phyloP scores from a whole-genome alignment of 2,329 filamentous ascomycete species.

The Fusarium neocosmosporiellum region DNA sequence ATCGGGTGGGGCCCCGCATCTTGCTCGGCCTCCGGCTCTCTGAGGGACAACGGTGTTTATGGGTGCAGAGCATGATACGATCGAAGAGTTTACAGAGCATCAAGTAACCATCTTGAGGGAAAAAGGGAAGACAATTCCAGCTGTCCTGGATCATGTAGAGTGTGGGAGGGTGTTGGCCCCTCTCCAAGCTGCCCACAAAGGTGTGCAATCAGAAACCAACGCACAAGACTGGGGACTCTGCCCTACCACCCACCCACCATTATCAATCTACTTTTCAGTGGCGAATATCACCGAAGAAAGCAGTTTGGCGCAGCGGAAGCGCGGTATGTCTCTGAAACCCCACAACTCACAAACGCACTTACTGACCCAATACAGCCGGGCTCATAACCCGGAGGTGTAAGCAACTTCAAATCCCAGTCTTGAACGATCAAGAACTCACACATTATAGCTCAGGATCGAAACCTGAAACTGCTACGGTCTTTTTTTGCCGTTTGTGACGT shows the following conservation, averaged over 20 bases:
- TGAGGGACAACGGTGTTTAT: not conserved
- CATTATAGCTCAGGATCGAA: constrained; percentile 36
- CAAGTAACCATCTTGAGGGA: not conserved
- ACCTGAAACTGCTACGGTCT: constrained; percentile 25
- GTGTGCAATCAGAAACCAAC: not conserved
- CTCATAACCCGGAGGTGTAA: constrained; percentile 40
- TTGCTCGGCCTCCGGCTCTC: not conserved
- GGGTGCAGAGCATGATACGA: not conserved
- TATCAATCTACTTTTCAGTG: not conserved
- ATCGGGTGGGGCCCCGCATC: not conserved
- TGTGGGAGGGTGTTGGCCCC: not conserved
- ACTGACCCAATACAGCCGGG: constrained; percentile 29
- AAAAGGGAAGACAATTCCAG: not conserved
- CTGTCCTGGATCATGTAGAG: not conserved
- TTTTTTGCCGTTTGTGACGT: not conserved
- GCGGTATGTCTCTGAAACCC: constrained; percentile 23
- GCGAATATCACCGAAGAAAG: constrained; percentile 15
- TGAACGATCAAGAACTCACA: no score
- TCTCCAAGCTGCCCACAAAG: not conserved
- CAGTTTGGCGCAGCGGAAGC: constrained; percentile 40
- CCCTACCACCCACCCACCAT: not conserved
- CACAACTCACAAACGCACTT: not conserved
- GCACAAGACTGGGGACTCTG: not conserved
- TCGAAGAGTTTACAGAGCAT: not conserved
- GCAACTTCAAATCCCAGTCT: no score